A percentile compares a stretch with the other conserved stretches of the same genome.
phyloP scores from a whole-genome alignment of 2,329 filamentous ascomycete genomes.

The Boeremia exigua region DNA sequence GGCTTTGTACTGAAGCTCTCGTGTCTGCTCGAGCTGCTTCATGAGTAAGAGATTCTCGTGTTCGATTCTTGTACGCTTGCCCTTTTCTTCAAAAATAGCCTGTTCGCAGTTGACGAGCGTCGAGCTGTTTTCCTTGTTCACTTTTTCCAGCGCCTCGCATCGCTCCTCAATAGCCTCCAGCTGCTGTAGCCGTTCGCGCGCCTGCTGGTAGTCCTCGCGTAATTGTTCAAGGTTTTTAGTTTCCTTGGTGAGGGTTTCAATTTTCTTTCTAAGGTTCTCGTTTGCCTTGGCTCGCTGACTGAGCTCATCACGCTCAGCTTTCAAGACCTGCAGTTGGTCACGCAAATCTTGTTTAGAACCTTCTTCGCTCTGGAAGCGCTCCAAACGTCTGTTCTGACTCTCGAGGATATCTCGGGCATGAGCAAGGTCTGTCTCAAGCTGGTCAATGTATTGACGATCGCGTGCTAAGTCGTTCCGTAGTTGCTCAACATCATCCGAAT shows the following conservation, averaged over 20 bases:
- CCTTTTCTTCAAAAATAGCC: conserved; percentile 59
- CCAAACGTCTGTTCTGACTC: conserved; percentile 55
- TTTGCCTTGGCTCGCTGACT: conserved; percentile 57
- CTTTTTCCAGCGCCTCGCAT: conserved; percentile 54
- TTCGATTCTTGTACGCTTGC: conserved; percentile 55
- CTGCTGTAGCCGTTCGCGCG: conserved; percentile 53
- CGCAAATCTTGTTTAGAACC: conserved; percentile 56
- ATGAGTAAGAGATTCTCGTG: conserved; percentile 55
- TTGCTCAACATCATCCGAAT: conserved; percentile 53
- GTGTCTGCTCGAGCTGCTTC: conserved; percentile 56
- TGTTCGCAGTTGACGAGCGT: conserved; percentile 59
- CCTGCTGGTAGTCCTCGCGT: conserved; percentile 53
- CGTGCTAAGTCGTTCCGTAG: conserved; percentile 52
- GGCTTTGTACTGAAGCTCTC: conserved; percentile 55
- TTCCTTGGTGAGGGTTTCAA: conserved; percentile 57
- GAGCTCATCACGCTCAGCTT: conserved; percentile 57
- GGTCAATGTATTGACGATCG: conserved; percentile 58
- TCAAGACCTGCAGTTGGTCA: conserved; percentile 57
- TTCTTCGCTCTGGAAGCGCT: conserved; percentile 50
- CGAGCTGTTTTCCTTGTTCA: conserved; percentile 58
- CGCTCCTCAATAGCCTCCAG: conserved; percentile 54
- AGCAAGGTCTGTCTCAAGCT: conserved; percentile 56
- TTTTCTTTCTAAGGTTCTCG: conserved; percentile 62
- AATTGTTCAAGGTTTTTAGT: conserved; percentile 52
- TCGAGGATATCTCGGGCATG: conserved; percentile 53